A percentile compares a stretch with the other conserved stretches of the same genome.
These are phyloP conservation scores for Beauveria sp. DNA, from an alignment of 2,329 filamentous ascomycete genomes.

Conservation along the genomic window DNA sequence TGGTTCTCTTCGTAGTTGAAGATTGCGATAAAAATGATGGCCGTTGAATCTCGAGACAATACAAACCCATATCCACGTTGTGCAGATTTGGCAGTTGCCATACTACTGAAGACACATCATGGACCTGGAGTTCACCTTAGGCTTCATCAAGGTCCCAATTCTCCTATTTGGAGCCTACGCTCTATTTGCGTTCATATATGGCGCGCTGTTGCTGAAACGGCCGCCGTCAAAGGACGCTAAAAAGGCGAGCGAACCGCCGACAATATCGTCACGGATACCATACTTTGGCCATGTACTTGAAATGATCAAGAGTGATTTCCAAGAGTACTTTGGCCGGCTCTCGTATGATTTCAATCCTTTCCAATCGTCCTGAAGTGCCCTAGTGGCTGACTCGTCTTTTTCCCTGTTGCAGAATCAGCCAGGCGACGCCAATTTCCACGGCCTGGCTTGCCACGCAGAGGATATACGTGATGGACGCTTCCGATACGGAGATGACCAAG, in stretches of 20 bases:
- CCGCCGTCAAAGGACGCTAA: neutral
- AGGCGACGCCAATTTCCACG: neutral
- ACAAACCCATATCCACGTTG: neutral
- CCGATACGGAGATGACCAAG: conserved; percentile 8
- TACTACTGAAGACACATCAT: neutral
- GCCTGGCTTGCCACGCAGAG: conserved; percentile 1
- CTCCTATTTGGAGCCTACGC: neutral
- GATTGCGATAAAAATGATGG: neutral
- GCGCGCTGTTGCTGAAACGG: neutral
- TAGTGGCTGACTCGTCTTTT: neutral
- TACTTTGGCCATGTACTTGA: neutral
- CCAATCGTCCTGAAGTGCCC: neutral
- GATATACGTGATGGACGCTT: conserved; percentile 3
- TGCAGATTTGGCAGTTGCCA: neutral
- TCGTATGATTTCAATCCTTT: neutral
- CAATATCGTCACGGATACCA: conserved; percentile 4
- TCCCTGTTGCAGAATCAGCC: neutral
- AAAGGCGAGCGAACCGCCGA: neutral
- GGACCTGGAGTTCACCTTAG: neutral
- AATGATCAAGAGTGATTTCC: conserved; percentile 5
- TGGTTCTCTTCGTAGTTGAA: neutral
- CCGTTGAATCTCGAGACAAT: neutral
- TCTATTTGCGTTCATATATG: neutral
- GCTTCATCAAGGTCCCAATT: neutral
- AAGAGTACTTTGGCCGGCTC: conserved; percentile 8